phyloP scores from a whole-genome alignment of 768 basidiomycete genomes.

The Tremella mesenterica region DNA sequence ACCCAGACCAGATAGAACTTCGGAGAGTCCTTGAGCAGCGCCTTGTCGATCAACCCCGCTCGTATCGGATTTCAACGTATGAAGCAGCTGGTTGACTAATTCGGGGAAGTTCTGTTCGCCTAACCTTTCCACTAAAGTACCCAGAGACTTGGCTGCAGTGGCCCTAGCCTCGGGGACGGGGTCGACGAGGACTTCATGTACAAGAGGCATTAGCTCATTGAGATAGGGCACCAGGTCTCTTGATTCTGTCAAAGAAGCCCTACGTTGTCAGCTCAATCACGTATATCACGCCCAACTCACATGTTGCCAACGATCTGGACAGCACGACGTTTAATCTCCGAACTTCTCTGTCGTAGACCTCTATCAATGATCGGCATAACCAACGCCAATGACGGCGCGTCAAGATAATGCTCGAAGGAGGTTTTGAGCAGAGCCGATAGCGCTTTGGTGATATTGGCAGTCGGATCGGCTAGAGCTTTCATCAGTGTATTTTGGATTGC shows the following conservation, averaged over 20 bases:
- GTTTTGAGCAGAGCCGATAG: slow-evolving; percentile 80
- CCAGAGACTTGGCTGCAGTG: slow-evolving; percentile 91
- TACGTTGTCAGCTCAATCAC: slow-evolving; percentile 47
- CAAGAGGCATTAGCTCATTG: slow-evolving; percentile 74
- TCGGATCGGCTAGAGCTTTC: slow-evolving; percentile 90
- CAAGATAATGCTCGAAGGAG: slow-evolving; percentile 96
- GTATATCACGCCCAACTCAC: slow-evolving; percentile 58
- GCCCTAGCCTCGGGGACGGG: slow-evolving; percentile 97
- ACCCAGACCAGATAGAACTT: slow-evolving; percentile 90
- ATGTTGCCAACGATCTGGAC: slow-evolving; percentile 97
- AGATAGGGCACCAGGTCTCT: slow-evolving; percentile 88
- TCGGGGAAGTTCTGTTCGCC: slow-evolving; percentile 94
- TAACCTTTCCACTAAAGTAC: slow-evolving; percentile 89
- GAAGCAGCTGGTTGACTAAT: slow-evolving; percentile 76
- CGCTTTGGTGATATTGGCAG: slow-evolving; percentile 70
- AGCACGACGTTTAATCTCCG: slow-evolving; percentile 90
- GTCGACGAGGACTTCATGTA: slow-evolving; percentile 85
- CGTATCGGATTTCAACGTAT: slow-evolving; percentile 81
- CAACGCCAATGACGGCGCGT: slow-evolving; percentile 91
- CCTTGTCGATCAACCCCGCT: slow-evolving; percentile 96
- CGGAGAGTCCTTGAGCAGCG: slow-evolving; percentile 91
- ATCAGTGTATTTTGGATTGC: slow-evolving; percentile 77
- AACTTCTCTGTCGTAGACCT: slow-evolving; percentile 80
- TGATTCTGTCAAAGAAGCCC: slow-evolving; percentile 45
- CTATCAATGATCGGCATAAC: slow-evolving; percentile 92